These are phyloP conservation scores for Backusella parvicylindrica DNA, from an alignment of 192 early-diverging fungal species.

Conservation along the genomic window DNA sequence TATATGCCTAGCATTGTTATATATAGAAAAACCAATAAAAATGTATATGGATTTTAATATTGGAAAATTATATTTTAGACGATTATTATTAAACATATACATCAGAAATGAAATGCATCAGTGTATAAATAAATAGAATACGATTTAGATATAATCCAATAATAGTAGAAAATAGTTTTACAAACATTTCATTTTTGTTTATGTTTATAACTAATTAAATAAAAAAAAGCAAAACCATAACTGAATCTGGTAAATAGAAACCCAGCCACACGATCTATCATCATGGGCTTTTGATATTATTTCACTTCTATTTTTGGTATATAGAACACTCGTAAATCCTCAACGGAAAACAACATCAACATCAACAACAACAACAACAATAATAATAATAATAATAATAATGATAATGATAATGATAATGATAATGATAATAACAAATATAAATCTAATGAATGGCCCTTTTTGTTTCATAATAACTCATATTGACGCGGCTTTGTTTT, in stretches of 20 bases:
- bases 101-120: not conserved
- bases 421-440: too few species aligned
- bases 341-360: not conserved
- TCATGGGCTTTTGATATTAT: not conserved
- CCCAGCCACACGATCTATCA: not conserved
- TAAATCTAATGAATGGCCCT: not conserved
- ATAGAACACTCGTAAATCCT: not conserved
- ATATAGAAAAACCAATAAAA: not conserved
- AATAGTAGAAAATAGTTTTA: not conserved
- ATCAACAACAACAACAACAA: too few species aligned
- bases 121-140: not conserved
- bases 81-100: not conserved
- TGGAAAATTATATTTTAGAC: not conserved
- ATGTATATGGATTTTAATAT: not conserved
- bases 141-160: not conserved
- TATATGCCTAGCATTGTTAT: not conserved
- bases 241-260: not conserved
- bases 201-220: not conserved
- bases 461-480: not conserved
- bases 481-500: not conserved
- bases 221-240: not conserved
- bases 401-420: too few species aligned
- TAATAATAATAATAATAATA: too few species aligned
- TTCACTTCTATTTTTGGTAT: not conserved
- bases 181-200: not conserved